Base-by-base conservation (phyloP, 78 protist species). In the Creolimax fragrantissima region DNA sequence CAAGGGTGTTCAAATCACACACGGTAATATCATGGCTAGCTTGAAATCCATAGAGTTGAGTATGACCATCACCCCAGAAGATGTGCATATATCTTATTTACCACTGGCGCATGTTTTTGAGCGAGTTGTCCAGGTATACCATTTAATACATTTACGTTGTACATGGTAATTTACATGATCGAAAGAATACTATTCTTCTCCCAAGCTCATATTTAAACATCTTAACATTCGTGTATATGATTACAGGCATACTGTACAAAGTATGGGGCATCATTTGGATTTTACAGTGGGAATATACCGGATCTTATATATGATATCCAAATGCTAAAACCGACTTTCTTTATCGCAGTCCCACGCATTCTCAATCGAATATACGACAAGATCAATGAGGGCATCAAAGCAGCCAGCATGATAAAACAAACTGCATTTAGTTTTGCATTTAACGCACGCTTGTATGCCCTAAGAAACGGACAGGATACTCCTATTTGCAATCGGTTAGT, bases 91-190 rank as follows among this genome's bases (percentile, higher is more conserved):
- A 81, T 93, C 97, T n/a, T 98, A 96, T 93, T 94, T 98, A n/a
- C 99, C 99, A 44, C 96, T 97, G 67, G 98, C 99, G 36, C 99
- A 98, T 93, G 91, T 96, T 44, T 91, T 98, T 58, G 99, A 97
- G 92, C 89, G 96, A 42, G 85, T 90, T 3, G 90, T 93, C 3
- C 92, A 90, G 41, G 81, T 85, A 84, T 3, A 86, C 92, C 2
- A 89, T 89, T 81, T 93, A 83, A 17, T 83, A 44, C 39, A 93
- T 94, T 41, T 93, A 74, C 35, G 88, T 37, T 6, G 81, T 93
- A 44, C 95, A 95, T 42, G 93, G 92, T 95, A 32, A 58, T 94
- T 42, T 92, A 45, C 95, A 95, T 84, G 91, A 91, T 24, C 67
- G 89, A 35, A 90, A 90, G 85, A 93, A 95, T 84, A 44, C 94